Evolutionary conservation across 805 yeast species (phyloP).

Genomic region (Ogataea henricii): DNA sequence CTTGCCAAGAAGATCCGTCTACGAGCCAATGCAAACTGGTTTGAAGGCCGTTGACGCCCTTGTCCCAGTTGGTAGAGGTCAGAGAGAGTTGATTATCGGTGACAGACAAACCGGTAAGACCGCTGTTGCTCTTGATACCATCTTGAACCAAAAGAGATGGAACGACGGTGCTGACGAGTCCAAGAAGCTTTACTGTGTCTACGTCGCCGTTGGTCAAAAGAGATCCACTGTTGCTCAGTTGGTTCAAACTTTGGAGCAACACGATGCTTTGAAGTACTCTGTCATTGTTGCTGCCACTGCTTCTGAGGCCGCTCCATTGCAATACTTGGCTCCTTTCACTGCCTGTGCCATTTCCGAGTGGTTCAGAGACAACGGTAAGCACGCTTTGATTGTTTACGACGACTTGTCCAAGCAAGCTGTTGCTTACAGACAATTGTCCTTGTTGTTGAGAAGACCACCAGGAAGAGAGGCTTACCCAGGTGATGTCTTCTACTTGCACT

Average conservation of each 20-base stretch:
- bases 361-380: constrained; percentile 99
- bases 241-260: constrained; percentile 97
- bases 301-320: constrained; percentile 99
- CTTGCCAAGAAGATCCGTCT: constrained; percentile 97
- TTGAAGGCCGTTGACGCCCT: constrained; percentile 98
- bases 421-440: constrained; percentile 99
- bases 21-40: constrained; percentile 99
- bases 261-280: constrained; percentile 97
- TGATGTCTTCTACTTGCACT: constrained; percentile 95
- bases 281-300: constrained; percentile 99
- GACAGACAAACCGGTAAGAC: constrained; percentile 99
- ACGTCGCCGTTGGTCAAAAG: constrained; percentile 99
- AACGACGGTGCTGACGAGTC: constrained; percentile 92
- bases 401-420: constrained; percentile 99
- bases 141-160: constrained; percentile 99
- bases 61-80: constrained; percentile 99
- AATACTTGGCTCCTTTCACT: constrained; percentile 99
- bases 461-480: constrained; percentile 98
- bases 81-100: constrained; percentile 99
- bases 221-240: constrained; percentile 99
- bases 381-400: constrained; percentile 95
- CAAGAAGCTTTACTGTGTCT: constrained; percentile 99
- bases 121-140: constrained; percentile 98
- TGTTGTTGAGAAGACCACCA: constrained; percentile 95
- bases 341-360: constrained; percentile 99